Conservation (phyloP, 345 rosid species). For the Salix suchowensis region DNA sequence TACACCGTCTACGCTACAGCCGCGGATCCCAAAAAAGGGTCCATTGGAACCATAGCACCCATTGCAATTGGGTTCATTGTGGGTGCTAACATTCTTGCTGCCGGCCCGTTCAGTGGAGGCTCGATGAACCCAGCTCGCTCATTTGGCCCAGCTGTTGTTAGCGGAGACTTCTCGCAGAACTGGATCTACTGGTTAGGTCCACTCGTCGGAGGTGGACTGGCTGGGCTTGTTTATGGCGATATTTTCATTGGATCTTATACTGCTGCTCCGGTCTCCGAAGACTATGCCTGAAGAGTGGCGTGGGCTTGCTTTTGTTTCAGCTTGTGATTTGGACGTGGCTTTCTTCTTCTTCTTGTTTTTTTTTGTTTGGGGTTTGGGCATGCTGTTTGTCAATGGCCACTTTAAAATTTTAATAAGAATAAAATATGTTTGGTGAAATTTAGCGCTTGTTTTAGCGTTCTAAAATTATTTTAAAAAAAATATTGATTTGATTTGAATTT, state of each 20-base stretch:
- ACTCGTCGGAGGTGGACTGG: slow-evolving; percentile 74
- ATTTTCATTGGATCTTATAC: slow-evolving; percentile 60
- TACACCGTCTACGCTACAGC: slow-evolving; percentile 91
- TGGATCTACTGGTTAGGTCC: slow-evolving; percentile 92
- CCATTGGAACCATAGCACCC: slow-evolving; percentile 69
- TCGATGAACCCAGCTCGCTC: slow-evolving; percentile 96
- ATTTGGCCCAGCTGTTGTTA: slow-evolving; percentile 81
- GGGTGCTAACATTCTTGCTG: slow-evolving; percentile 88
- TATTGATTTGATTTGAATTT: no score
- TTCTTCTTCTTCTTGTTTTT: neutral
- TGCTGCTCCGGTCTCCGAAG: slow-evolving; percentile 34
- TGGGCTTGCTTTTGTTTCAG: neutral
- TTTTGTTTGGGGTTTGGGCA: neutral
- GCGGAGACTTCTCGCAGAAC: slow-evolving; percentile 54
- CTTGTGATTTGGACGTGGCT: neutral
- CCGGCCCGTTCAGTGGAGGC: slow-evolving; percentile 90
- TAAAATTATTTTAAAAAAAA: no score
- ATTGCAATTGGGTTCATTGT: slow-evolving; percentile 86
- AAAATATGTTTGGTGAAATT: slow-evolving; percentile 7
- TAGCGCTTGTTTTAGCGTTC: neutral
- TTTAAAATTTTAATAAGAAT: slow-evolving; percentile 9
- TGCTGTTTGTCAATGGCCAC: slow-evolving; percentile 5
- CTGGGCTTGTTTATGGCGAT: slow-evolving; percentile 74
- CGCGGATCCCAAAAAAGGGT: slow-evolving; percentile 77
- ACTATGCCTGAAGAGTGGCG: neutral